These are phyloP conservation scores for Eucalyptus cladocalyx DNA, from an alignment of 345 rosid genomes.

Conservation along the genomic window DNA sequence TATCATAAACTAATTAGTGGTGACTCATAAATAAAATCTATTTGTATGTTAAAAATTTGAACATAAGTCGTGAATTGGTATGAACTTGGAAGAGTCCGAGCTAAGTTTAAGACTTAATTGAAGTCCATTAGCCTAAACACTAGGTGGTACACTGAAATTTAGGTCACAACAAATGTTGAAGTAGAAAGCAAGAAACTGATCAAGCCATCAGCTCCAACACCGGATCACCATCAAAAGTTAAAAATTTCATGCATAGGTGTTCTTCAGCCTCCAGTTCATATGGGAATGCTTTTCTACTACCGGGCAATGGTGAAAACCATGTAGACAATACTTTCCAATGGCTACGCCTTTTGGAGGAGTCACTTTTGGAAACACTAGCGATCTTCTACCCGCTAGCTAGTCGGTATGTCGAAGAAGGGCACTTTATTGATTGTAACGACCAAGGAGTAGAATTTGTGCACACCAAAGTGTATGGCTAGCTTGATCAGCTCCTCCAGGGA, in stretches of 20 bases:
- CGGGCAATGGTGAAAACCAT: not conserved
- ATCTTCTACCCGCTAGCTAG: not conserved
- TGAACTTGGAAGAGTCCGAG: fast-evolving
- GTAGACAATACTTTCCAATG: not conserved
- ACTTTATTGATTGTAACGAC: not conserved
- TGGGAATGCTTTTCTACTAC: not conserved
- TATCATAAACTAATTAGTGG: too few relatives aligned
- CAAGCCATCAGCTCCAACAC: not conserved
- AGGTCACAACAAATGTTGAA: not conserved
- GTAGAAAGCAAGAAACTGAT: not conserved
- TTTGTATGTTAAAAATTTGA: too few relatives aligned
- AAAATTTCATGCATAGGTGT: not conserved
- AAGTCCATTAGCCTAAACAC: too few relatives aligned
- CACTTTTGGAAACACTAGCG: not conserved
- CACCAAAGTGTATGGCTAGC: not conserved
- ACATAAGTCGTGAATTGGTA: fast-evolving
- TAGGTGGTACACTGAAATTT: too few relatives aligned
- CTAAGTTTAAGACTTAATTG: too few relatives aligned
- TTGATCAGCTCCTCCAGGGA: not conserved
- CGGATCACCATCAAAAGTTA: too few relatives aligned
- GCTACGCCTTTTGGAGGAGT: not conserved
- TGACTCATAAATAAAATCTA: fast-evolving
- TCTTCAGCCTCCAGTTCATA: not conserved
- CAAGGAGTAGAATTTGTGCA: not conserved
- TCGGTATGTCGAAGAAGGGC: not conserved